Conservation (phyloP, 78 protist genomes). For the Parvularia atlantis region DNA sequence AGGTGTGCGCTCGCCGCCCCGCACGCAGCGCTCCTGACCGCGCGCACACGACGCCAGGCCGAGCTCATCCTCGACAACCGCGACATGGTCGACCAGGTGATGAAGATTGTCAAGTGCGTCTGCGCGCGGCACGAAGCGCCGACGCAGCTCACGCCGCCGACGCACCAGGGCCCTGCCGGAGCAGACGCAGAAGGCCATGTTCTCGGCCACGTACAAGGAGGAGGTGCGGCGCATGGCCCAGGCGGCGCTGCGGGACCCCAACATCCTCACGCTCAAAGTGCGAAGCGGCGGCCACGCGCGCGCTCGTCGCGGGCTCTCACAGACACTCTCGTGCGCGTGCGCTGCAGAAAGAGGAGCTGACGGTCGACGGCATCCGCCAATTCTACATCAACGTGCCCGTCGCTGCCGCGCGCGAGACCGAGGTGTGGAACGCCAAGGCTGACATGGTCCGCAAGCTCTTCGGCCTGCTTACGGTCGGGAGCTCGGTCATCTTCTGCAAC, state of each 20-base stretch:
- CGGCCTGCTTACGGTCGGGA: constrained; percentile 46
- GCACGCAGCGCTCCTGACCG: too few relatives aligned
- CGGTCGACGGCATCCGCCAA: constrained; percentile 71
- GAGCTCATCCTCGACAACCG: constrained; percentile 19
- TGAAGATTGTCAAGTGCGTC: too few relatives aligned
- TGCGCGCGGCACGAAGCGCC: too few relatives aligned
- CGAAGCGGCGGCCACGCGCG: too few relatives aligned
- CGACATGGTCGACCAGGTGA: constrained; percentile 42
- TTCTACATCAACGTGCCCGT: too few relatives aligned
- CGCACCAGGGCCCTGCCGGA: constrained; percentile 20
- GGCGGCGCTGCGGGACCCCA: constrained; percentile 54
- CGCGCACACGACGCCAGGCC: too few relatives aligned
- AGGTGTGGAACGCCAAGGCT: constrained; percentile 31
- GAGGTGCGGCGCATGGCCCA: constrained; percentile 32
- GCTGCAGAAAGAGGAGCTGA: constrained; percentile 46
- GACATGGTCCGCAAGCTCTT: constrained; percentile 56
- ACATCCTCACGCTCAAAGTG: too few relatives aligned
- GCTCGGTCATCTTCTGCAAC: constrained; percentile 55
- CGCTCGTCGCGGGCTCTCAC: too few relatives aligned
- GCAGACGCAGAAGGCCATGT: constrained; percentile 19
- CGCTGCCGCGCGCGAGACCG: constrained; percentile 45
- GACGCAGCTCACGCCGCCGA: too few relatives aligned
- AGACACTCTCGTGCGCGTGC: too few relatives aligned
- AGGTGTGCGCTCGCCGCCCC: too few relatives aligned
- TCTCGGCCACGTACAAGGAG: constrained; percentile 55